A percentile compares a stretch with the other conserved stretches of the same genome.
These are phyloP conservation scores for Trebouxia sp. DNA, from an alignment of 139 green algal species.

Conservation along the genomic window DNA sequence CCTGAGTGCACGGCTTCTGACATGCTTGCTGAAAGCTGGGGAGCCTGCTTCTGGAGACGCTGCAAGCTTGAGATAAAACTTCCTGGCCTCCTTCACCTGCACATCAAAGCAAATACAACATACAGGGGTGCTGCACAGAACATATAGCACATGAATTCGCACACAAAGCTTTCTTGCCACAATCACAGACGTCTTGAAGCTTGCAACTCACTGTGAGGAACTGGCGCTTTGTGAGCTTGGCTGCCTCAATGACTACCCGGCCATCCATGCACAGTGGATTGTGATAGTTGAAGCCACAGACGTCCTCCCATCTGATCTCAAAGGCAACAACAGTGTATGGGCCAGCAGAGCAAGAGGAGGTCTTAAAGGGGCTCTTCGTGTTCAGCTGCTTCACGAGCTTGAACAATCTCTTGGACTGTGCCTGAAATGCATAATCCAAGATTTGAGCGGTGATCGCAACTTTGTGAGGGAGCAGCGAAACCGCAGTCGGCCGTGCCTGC, in stretches of 20 bases:
- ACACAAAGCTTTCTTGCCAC: neutral
- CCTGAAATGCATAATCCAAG: neutral
- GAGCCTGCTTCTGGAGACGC: neutral
- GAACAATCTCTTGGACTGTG: neutral
- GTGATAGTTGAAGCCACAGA: slow-evolving; percentile 57
- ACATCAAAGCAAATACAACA: neutral
- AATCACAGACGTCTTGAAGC: neutral
- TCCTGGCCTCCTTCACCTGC: slow-evolving; percentile 27
- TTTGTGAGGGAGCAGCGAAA: too few relatives aligned
- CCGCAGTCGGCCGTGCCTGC: neutral
- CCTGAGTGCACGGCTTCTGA: neutral
- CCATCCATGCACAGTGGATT: slow-evolving; percentile 60
- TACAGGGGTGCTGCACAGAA: neutral
- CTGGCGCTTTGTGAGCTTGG: slow-evolving; percentile 54
- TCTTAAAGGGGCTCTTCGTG: slow-evolving; percentile 42
- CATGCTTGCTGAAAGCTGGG: neutral
- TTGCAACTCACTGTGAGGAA: slow-evolving; percentile 51
- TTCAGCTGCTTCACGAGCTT: slow-evolving; percentile 35
- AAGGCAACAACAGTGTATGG: slow-evolving; percentile 42
- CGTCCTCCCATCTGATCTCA: slow-evolving; percentile 39
- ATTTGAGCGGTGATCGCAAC: too few relatives aligned
- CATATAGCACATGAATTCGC: neutral
- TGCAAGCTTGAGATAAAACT: slow-evolving; percentile 6
- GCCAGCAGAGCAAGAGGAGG: slow-evolving; percentile 15
- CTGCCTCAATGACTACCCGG: slow-evolving; percentile 64